phyloP scores from a whole-genome alignment of 2,329 filamentous ascomycete genomes.

The Venturia asperata region DNA sequence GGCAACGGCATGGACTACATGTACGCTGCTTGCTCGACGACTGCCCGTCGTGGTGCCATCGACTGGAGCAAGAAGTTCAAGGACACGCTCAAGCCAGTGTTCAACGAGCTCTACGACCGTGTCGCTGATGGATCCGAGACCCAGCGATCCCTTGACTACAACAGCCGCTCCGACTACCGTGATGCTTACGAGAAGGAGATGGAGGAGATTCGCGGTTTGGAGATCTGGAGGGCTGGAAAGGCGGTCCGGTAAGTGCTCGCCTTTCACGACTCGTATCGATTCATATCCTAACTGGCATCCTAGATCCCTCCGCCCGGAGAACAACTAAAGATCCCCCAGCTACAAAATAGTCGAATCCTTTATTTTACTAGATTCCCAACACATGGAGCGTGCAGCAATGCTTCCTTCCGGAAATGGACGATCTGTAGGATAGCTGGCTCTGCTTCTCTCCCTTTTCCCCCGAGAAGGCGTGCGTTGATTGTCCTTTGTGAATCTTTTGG shows the following conservation, averaged over 20 bases:
- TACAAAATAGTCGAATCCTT: not conserved
- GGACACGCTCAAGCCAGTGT: constrained; percentile 96
- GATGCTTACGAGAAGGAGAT: constrained; percentile 97
- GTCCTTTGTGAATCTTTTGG: not conserved
- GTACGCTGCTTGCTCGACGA: constrained; percentile 99
- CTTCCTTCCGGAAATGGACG: constrained; percentile 3
- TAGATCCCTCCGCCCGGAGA: constrained; percentile 18
- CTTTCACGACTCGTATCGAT: not conserved
- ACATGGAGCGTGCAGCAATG: constrained; percentile 10
- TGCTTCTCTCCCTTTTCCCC: not conserved
- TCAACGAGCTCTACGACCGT: constrained; percentile 92
- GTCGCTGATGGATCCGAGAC: constrained; percentile 92
- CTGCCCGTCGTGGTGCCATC: constrained; percentile 94
- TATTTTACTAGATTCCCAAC: constrained; percentile 10
- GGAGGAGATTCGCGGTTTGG: constrained; percentile 93
- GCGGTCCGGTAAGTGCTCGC: constrained; percentile 58
- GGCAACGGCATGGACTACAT: constrained; percentile 99
- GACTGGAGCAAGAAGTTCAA: constrained; percentile 98
- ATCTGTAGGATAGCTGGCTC: constrained; percentile 12
- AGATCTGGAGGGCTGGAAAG: constrained; percentile 99
- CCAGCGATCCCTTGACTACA: constrained; percentile 93
- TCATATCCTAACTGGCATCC: not conserved
- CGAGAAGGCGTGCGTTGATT: not conserved
- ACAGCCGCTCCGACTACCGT: constrained; percentile 91
- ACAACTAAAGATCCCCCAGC: constrained; percentile 10